A percentile compares a stretch with the other conserved stretches of the same genome.
These are phyloP conservation scores for Tetracladium setigerum DNA, from an alignment of 495 filamentous ascomycete species.

Conservation along the genomic window DNA sequence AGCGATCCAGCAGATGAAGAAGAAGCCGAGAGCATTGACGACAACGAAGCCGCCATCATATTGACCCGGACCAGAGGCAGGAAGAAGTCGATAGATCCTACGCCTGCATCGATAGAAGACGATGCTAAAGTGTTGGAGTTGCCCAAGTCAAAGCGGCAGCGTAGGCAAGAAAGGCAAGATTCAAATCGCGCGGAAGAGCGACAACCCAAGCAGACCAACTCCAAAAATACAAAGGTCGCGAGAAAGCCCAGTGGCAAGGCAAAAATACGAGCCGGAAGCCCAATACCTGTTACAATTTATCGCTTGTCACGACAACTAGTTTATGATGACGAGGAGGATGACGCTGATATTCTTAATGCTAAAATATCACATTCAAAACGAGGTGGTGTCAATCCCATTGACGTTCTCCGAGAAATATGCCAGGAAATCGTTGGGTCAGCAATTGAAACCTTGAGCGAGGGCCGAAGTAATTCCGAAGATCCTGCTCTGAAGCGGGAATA, in stretches of 20 bases:
- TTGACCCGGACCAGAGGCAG: slow-evolving; percentile 11
- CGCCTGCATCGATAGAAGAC: slow-evolving; percentile 7
- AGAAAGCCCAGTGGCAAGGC: slow-evolving; percentile 1
- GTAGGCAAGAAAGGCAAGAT: neutral
- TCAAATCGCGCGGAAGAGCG: slow-evolving; percentile 14
- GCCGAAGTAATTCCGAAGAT: slow-evolving; percentile 29
- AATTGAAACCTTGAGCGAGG: slow-evolving; percentile 36
- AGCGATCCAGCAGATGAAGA: neutral
- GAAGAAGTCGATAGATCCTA: slow-evolving; percentile 4
- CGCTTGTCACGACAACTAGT: slow-evolving; percentile 11
- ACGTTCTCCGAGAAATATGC: slow-evolving; percentile 63
- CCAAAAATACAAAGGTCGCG: slow-evolving; percentile 1
- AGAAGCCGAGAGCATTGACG: slow-evolving; percentile 17
- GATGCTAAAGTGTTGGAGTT: neutral
- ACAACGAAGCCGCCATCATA: slow-evolving; percentile 10
- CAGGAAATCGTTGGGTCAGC: slow-evolving; percentile 54
- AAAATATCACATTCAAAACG: slow-evolving; percentile 45
- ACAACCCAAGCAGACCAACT: slow-evolving; percentile 9
- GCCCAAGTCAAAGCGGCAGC: slow-evolving; percentile 1
- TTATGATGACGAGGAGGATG: slow-evolving; percentile 25
- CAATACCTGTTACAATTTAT: slow-evolving; percentile 21
- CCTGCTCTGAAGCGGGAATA: slow-evolving; percentile 40
- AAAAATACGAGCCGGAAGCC: slow-evolving; percentile 8
- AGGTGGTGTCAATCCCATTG: slow-evolving; percentile 60
- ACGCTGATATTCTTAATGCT: slow-evolving; percentile 33